A percentile compares a stretch with the other conserved stretches of the same genome.
Conservation (phyloP, 305 asterid species). For the Fraxinus sp. region DNA sequence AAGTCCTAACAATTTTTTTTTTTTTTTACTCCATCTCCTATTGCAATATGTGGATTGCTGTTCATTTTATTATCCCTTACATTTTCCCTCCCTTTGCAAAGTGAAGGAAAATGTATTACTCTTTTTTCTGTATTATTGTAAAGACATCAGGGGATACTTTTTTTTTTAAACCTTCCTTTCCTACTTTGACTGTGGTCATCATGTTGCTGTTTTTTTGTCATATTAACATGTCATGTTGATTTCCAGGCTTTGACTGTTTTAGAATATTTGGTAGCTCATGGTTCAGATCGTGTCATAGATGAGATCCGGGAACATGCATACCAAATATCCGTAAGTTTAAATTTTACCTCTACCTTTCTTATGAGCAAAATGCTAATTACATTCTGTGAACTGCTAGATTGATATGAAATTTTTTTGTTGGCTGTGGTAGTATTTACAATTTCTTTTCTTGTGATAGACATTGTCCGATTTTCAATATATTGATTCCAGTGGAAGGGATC, state of each 20-base stretch:
- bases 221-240: constrained; percentile 14
- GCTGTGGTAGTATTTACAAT: constrained; percentile 16
- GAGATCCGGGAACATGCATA: constrained; percentile 95
- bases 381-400: not conserved
- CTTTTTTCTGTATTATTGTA: not conserved
- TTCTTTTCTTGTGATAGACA: constrained; percentile 49
- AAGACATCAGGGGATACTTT: not conserved
- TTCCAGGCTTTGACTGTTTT: constrained; percentile 83
- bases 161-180: not conserved
- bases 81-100: not conserved
- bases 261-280: constrained; percentile 96
- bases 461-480: constrained; percentile 91
- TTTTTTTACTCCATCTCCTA: not conserved
- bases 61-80: not conserved
- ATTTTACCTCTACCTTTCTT: constrained; percentile 19
- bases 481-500: constrained; percentile 91
- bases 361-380: not conserved
- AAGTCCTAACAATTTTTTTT: not conserved
- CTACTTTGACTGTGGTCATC: constrained; percentile 4
- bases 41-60: not conserved
- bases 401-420: not conserved
- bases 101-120: not conserved
- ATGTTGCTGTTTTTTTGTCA: constrained; percentile 10
- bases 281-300: constrained; percentile 92
- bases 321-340: constrained; percentile 77